These are phyloP conservation scores for Gastrolobium villosum DNA, from an alignment of 306 rosid genomes.

Conservation along the genomic window DNA sequence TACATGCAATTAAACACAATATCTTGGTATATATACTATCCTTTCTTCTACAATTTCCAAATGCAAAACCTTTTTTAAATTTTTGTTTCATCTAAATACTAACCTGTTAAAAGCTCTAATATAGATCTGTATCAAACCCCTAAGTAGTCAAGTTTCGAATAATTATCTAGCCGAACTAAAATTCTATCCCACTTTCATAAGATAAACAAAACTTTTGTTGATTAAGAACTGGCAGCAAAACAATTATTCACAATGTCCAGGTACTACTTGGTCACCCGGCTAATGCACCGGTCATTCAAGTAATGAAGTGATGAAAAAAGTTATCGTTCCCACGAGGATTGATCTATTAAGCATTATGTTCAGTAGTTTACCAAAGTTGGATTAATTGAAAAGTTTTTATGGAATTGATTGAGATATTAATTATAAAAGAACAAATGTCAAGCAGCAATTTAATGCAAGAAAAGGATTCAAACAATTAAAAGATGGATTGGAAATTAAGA, in stretches of 20 bases:
- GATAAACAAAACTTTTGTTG: conserved; percentile 7
- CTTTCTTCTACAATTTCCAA: conserved; percentile 40
- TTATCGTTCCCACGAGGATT: too few relatives aligned
- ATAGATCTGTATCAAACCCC: conserved; percentile 43
- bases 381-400: too few relatives aligned
- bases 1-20: conserved; percentile 30
- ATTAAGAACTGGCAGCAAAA: conserved; percentile 34
- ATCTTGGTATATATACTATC: conserved; percentile 31
- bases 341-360: too few relatives aligned
- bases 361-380: too few relatives aligned
- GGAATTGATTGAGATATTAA: too few relatives aligned
- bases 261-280: conserved; percentile 4
- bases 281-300: too few relatives aligned
- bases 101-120: conserved; percentile 45
- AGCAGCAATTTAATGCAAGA: too few relatives aligned
- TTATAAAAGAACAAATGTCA: too few relatives aligned
- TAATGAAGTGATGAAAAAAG: too few relatives aligned
- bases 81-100: conserved; percentile 45
- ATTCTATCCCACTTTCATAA: conserved; percentile 26
- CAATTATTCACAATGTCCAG: conserved; percentile 32
- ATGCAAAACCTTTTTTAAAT: conserved; percentile 27
- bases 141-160: conserved; percentile 26
- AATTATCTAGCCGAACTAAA: conserved; percentile 34
- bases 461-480: too few relatives aligned
- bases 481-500: too few relatives aligned